These are phyloP conservation scores for Penicillium concentricum DNA, from an alignment of 2,329 filamentous ascomycete species.

Conservation along the genomic window DNA sequence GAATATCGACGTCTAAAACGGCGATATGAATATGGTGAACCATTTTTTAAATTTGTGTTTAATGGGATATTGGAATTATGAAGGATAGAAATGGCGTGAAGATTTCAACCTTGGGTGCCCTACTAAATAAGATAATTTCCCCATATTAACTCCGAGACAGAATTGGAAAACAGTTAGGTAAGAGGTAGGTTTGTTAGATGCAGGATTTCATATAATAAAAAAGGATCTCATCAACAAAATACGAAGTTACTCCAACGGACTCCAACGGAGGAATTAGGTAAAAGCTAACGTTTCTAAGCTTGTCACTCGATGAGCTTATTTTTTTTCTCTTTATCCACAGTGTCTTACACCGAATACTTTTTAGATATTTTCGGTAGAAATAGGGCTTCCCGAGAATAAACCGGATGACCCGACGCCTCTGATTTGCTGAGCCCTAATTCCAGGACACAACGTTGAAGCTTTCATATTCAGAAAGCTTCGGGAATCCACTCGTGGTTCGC, in stretches of 20 bases:
- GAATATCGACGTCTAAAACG: constrained; percentile 28
- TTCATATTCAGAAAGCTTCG: too few relatives aligned
- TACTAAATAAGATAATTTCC: constrained; percentile 1
- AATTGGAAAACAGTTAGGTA: constrained; percentile 13
- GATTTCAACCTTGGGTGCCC: not conserved
- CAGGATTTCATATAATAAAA: constrained; percentile 8
- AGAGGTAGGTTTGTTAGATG: constrained; percentile 3
- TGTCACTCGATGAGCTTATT: constrained; percentile 20
- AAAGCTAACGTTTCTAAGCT: constrained; percentile 10
- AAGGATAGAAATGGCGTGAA: not conserved
- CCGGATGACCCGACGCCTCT: not conserved
- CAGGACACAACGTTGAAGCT: too few relatives aligned
- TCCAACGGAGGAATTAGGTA: constrained; percentile 26
- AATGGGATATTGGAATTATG: not conserved
- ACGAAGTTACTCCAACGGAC: constrained; percentile 17
- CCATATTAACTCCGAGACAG: not conserved
- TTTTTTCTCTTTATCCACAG: constrained; percentile 15
- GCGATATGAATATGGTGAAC: constrained; percentile 26
- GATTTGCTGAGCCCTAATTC: too few relatives aligned
- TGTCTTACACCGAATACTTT: not conserved
- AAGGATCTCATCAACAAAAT: constrained; percentile 10
- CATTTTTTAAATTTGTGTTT: constrained; percentile 11
- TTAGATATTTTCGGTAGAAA: not conserved
- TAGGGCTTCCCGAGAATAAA: not conserved
- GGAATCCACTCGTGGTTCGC: too few relatives aligned